A percentile compares a stretch with the other conserved stretches of the same genome.
Conservation (phyloP, 305 asterid species). For the Fraxinus velutina region DNA sequence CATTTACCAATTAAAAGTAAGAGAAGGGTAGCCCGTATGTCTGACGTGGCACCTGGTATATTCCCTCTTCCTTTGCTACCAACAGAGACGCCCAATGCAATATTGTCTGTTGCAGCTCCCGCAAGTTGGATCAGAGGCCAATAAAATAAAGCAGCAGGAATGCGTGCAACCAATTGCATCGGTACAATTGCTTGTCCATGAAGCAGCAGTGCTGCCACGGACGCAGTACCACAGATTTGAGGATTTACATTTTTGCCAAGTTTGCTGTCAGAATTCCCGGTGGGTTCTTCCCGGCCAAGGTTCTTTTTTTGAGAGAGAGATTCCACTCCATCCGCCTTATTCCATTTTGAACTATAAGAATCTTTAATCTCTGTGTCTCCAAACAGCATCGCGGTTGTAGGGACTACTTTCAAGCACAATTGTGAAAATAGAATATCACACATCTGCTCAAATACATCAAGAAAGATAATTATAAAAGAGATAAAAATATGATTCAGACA, state of each 20-base stretch:
- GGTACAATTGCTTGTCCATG: slow-evolving; percentile 96
- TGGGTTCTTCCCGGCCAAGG: slow-evolving; percentile 37
- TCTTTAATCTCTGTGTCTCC: slow-evolving; percentile 56
- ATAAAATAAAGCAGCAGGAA: slow-evolving; percentile 90
- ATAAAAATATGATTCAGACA: not conserved
- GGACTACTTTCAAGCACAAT: slow-evolving; percentile 77
- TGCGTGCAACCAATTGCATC: slow-evolving; percentile 95
- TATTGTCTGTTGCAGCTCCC: slow-evolving; percentile 94
- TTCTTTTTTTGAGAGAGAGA: slow-evolving; percentile 35
- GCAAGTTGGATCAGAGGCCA: slow-evolving; percentile 99
- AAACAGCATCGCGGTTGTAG: slow-evolving; percentile 41
- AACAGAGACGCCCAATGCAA: slow-evolving; percentile 96
- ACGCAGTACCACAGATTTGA: slow-evolving; percentile 61
- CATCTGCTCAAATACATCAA: slow-evolving; percentile 61
- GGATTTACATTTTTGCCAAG: slow-evolving; percentile 39
- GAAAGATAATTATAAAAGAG: slow-evolving; percentile 15
- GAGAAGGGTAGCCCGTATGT: slow-evolving; percentile 95
- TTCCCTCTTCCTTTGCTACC: slow-evolving; percentile 99
- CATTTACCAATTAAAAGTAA: slow-evolving; percentile 97
- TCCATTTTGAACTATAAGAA: slow-evolving; percentile 46
- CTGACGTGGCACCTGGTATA: slow-evolving; percentile 97
- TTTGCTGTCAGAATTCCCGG: slow-evolving; percentile 50
- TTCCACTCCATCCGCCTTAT: slow-evolving; percentile 49
- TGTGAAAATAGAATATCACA: slow-evolving; percentile 93
- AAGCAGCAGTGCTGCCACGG: slow-evolving; percentile 91